A percentile compares a stretch with the other conserved stretches of the same genome.
These are phyloP conservation scores for Hansenula sp. DNA, from an alignment of 1,139 yeast genomes.

Conservation along the genomic window DNA sequence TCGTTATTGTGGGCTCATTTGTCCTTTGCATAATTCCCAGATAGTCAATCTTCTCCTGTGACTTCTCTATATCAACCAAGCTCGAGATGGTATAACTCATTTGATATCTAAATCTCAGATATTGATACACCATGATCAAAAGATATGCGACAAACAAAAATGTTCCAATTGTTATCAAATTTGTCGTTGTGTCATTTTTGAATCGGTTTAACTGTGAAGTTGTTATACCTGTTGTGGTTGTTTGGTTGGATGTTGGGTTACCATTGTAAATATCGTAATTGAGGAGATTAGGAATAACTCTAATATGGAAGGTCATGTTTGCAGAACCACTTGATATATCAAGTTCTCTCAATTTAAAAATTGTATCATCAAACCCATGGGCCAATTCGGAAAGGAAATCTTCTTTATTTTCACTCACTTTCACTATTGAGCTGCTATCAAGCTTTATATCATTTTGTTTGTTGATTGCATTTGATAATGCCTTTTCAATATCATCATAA, in stretches of 20 bases:
- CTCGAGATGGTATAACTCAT: background rate
- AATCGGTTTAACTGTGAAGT: background rate
- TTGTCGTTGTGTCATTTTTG: background rate
- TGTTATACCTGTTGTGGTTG: background rate
- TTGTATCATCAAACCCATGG: constrained; percentile 4
- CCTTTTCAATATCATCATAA: constrained; percentile 1
- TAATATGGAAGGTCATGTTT: background rate
- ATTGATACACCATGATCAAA: constrained; percentile 6
- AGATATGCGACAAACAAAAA: constrained; percentile 1
- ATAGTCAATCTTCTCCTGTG: background rate
- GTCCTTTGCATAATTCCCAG: constrained; percentile 2
- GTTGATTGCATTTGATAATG: background rate
- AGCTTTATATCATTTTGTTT: background rate
- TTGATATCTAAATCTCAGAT: constrained; percentile 9
- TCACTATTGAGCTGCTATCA: background rate
- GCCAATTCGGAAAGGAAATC: constrained; percentile 3
- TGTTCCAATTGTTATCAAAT: constrained; percentile 1
- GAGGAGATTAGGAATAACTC: background rate
- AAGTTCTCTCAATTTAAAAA: background rate
- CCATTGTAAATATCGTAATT: background rate
- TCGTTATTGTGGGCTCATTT: constrained; percentile 1
- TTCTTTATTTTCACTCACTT: background rate
- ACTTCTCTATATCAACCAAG: constrained; percentile 5
- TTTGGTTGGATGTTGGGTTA: background rate
- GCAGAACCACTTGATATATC: background rate